Evolutionary conservation across 139 green algal genomes (phyloP), one percentile per base, ranked within the genome.

Genomic region (Trebouxia sp.): DNA sequence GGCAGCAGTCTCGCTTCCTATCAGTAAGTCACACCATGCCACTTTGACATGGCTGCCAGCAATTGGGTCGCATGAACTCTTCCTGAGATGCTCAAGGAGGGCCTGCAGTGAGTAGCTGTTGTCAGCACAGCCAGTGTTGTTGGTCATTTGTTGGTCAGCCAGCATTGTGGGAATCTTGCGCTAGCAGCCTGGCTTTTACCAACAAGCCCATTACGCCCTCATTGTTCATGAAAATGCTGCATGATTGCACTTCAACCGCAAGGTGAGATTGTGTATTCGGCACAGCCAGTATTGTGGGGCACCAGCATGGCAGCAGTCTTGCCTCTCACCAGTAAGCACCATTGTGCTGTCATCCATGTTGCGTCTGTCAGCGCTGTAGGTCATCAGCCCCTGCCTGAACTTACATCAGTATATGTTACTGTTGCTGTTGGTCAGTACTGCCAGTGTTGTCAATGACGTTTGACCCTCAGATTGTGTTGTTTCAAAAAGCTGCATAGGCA

Each of bases 41-140:
- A 58, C 20, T 3, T 17, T 58, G 50, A 58, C 26, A 6, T 83
- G 80, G 11, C 87, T 90, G 67, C 85, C 88, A 14, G 56, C 92
- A 42, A 70, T 17, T 22, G 20, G 2, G 1, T 28, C 20, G 20
- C 50, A 58, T 10, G 20, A 58, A 17, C 4, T 92, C 32, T 76
- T 69, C 26, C 74, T 17, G 79, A 32, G 11, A 30, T 62, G n/a
- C 26, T 62, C 28, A 41, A 65, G 72, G 43, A 58, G 10, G 82
- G 78, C 24, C 28, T 32, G 6, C 65, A 76, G 28, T 75, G 92
- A 50, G 10, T 75, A 41, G 58, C 75, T 22, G 30, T 48, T 8
- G 65, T 82, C 48, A 65, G 26, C 39, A 35, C 20, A 15, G 28
- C 43, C 6, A 37, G 28, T 17, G 24, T 20, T 10, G 4, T 17